These are phyloP conservation scores for Allium cepa DNA, from an alignment of 106 monocot genomes.

Conservation along the genomic window DNA sequence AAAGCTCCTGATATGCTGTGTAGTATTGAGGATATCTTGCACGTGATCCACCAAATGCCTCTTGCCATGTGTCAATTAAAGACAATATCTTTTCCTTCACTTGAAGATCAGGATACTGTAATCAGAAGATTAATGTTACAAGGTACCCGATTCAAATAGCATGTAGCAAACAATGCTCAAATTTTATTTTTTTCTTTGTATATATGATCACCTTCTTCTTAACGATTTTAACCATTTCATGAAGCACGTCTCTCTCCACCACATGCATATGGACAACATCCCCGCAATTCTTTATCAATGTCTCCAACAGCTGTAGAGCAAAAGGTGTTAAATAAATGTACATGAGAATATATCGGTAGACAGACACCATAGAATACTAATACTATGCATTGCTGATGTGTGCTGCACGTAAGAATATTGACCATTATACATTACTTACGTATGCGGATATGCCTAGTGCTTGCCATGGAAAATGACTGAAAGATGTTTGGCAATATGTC, in stretches of 20 bases:
- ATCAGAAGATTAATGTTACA: background rate
- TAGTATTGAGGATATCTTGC: slow-evolving; percentile 87
- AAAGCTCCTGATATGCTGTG: slow-evolving; percentile 66
- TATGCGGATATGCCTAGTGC: too few species aligned
- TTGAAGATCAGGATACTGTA: slow-evolving; percentile 63
- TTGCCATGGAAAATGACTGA: too few species aligned
- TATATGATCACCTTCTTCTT: slow-evolving; percentile 61
- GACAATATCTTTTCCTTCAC: slow-evolving; percentile 79
- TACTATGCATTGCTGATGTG: too few species aligned
- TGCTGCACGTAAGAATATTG: too few species aligned
- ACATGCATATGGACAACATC: slow-evolving; percentile 73
- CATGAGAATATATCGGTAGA: too few species aligned
- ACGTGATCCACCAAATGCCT: slow-evolving; percentile 80
- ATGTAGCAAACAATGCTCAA: background rate
- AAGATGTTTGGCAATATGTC: too few species aligned
- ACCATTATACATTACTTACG: too few species aligned
- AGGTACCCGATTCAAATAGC: too few species aligned
- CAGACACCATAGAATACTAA: too few species aligned
- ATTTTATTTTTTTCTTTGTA: slow-evolving; percentile 1
- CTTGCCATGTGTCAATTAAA: slow-evolving; percentile 90
- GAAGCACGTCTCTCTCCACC: slow-evolving; percentile 59
- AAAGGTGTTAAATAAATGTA: background rate
- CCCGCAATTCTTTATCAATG: slow-evolving; percentile 82
- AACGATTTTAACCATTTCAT: slow-evolving; percentile 81
- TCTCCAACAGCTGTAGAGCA: slow-evolving; percentile 62